These are phyloP conservation scores for Fremontodendron californicum DNA, from an alignment of 345 rosid species.

Conservation along the genomic window DNA sequence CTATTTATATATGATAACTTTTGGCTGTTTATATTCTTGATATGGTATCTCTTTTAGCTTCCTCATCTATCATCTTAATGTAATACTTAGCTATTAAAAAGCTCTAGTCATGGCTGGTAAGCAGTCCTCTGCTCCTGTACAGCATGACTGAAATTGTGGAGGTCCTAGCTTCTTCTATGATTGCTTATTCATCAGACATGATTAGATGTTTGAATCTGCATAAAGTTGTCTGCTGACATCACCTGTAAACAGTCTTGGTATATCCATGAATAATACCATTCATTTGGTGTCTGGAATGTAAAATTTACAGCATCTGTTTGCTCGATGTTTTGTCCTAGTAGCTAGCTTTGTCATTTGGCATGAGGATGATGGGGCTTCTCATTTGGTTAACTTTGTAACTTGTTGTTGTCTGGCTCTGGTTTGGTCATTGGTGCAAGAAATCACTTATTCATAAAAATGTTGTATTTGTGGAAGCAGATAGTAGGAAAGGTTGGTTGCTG, in stretches of 20 bases:
- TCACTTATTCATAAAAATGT: not conserved
- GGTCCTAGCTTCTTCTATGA: not conserved
- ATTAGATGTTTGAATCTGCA: not conserved
- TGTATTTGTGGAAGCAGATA: constrained; percentile 3
- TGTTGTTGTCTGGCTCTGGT: not conserved
- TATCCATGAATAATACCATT: not conserved
- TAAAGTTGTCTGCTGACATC: not conserved
- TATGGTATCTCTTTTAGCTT: not conserved
- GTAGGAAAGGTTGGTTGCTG: not conserved
- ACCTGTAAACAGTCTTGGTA: not conserved
- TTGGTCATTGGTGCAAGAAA: not conserved
- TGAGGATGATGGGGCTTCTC: not conserved
- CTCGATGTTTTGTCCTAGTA: not conserved
- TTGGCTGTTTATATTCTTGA: not conserved
- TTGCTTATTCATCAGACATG: not conserved
- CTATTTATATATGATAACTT: not conserved
- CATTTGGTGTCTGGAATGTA: not conserved
- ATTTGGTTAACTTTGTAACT: not conserved
- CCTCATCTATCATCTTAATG: not conserved
- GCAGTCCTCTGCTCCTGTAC: not conserved
- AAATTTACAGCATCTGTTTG: not conserved
- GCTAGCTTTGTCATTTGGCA: not conserved
- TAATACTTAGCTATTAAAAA: not conserved
- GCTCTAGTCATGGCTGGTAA: not conserved
- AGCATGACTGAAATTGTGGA: not conserved